phyloP scores from a whole-genome alignment of 1,139 yeast species.

The Magnusiomyces suaveolens region DNA sequence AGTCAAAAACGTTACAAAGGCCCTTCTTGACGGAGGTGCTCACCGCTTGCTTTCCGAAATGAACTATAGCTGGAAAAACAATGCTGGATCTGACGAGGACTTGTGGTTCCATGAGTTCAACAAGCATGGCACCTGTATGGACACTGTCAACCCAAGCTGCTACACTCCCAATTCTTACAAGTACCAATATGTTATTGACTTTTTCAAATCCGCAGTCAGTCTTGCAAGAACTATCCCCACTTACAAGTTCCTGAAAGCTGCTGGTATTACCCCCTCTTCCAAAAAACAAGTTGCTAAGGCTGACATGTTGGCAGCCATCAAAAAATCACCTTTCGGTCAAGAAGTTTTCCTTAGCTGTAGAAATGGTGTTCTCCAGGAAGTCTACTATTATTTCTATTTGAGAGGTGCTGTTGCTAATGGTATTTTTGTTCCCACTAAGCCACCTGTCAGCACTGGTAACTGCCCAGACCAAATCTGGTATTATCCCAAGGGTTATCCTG shows the following conservation, averaged over 20 bases:
- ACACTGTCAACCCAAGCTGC: slow-evolving; percentile 65
- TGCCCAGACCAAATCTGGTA: slow-evolving; percentile 64
- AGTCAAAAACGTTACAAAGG: slow-evolving; percentile 44
- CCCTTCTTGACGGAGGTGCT: slow-evolving; percentile 42
- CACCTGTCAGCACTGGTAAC: slow-evolving; percentile 40
- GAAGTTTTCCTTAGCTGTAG: slow-evolving; percentile 57
- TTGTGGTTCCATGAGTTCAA: slow-evolving; percentile 92
- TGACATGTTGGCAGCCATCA: slow-evolving; percentile 57
- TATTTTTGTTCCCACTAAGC: slow-evolving; percentile 54
- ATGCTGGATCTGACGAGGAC: slow-evolving; percentile 59
- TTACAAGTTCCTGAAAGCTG: slow-evolving; percentile 51
- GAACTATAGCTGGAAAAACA: slow-evolving; percentile 65
- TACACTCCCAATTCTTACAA: slow-evolving; percentile 38
- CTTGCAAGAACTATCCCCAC: slow-evolving; percentile 62
- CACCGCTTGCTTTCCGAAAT: slow-evolving; percentile 51
- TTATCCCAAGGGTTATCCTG: slow-evolving; percentile 51
- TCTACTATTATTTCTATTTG: slow-evolving; percentile 82
- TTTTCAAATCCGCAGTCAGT: slow-evolving; percentile 54
- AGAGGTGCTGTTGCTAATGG: slow-evolving; percentile 65
- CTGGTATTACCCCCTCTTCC: slow-evolving; percentile 63
- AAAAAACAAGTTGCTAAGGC: slow-evolving; percentile 51
- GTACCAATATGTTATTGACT: slow-evolving; percentile 66
- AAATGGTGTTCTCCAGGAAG: slow-evolving; percentile 61
- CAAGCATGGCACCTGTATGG: slow-evolving; percentile 90
- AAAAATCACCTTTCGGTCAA: slow-evolving; percentile 31